Conservation (phyloP, 73 alveolate species). For the Uronychia binucleata region DNA sequence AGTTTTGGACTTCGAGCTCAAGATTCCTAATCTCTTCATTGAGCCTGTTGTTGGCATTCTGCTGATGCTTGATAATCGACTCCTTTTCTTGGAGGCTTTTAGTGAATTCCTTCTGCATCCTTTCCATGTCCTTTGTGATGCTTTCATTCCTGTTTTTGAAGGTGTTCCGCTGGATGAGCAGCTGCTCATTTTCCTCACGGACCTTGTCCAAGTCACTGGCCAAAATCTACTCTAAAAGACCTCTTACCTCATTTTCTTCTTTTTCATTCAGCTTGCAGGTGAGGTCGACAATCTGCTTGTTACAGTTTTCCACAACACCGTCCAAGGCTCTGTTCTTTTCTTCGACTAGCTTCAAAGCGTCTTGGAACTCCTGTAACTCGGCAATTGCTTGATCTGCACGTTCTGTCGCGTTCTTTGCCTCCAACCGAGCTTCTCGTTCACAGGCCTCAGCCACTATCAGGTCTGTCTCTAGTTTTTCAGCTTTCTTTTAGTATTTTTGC, state of each 20-base stretch:
- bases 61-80: neutral
- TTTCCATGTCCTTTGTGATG: constrained; percentile 50
- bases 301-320: neutral
- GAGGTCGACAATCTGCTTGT: constrained; percentile 16
- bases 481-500: neutral
- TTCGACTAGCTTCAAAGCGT: neutral
- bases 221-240: no score
- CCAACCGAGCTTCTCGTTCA: neutral
- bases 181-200: constrained; percentile 48
- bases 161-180: constrained; percentile 51
- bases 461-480: neutral
- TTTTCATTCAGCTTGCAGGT: neutral
- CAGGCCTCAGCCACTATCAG: neutral
- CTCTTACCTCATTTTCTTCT: neutral
- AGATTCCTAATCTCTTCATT: constrained; percentile 5
- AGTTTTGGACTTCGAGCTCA: constrained; percentile 37
- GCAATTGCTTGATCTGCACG: neutral
- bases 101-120: constrained; percentile 31
- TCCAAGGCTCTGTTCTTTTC: neutral
- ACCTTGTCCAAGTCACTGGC: neutral
- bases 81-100: constrained; percentile 1
- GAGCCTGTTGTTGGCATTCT: constrained; percentile 1
- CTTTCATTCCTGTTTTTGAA: constrained; percentile 42
- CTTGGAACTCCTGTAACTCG: neutral
- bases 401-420: constrained; percentile 9